Conservation (phyloP, 2,329 filamentous ascomycete species). For the Nemania sp. region DNA sequence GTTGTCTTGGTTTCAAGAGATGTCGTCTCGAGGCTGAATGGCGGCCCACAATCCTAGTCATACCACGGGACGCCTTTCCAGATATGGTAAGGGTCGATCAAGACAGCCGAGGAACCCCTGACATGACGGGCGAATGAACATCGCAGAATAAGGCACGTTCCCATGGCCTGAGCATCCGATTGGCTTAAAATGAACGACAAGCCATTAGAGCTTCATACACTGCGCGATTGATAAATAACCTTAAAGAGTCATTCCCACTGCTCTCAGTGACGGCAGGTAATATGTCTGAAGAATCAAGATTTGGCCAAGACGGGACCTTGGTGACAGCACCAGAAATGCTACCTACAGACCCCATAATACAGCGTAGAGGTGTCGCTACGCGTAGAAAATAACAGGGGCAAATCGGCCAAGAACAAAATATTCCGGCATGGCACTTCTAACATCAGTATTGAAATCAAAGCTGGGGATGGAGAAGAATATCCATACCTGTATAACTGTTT, state of each 20-base stretch:
- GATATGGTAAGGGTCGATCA: background rate
- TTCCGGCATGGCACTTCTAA: background rate
- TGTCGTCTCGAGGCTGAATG: conserved; percentile 21
- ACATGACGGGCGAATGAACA: conserved; percentile 33
- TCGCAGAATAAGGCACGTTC: conserved; percentile 31
- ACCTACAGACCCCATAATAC: no score
- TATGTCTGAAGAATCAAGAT: no score
- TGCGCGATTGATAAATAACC: no score
- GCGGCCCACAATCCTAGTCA: background rate
- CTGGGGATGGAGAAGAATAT: no score
- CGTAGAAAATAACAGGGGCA: background rate
- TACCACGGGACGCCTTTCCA: conserved; percentile 5
- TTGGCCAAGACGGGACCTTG: conserved; percentile 18
- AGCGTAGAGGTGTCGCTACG: no score
- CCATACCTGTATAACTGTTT: no score
- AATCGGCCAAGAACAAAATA: conserved; percentile 12
- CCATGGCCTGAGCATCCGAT: conserved; percentile 13
- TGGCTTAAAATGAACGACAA: conserved; percentile 7
- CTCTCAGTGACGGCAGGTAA: no score
- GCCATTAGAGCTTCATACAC: no score
- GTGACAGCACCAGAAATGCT: conserved; percentile 6
- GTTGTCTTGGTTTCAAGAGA: background rate
- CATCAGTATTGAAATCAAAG: no score
- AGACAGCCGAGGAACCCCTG: conserved; percentile 7
- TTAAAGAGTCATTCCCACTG: no score